These are phyloP conservation scores for Pythium angustatum DNA, from an alignment of 352 stramenopile genomes.

Conservation along the genomic window DNA sequence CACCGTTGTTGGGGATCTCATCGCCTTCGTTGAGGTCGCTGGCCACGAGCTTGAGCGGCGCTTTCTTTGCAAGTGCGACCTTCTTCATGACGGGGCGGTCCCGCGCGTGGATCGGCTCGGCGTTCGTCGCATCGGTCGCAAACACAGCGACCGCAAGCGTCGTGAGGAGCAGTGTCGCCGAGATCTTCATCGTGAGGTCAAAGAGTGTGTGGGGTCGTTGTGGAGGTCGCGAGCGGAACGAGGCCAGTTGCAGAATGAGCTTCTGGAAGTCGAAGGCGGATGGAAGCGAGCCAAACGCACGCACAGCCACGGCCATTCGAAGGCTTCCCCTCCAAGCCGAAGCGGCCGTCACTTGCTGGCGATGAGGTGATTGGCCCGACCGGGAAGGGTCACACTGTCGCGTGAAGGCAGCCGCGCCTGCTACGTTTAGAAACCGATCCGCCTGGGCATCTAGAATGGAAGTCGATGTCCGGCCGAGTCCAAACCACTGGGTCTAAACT, in stretches of 20 bases:
- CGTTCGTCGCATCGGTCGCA: conserved; percentile 4
- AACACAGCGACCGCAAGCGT: conserved; percentile 21
- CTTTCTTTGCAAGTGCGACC: neutral
- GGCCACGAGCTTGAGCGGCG: neutral
- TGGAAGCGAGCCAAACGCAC: too few relatives aligned
- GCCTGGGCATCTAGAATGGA: neutral
- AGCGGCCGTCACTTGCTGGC: too few relatives aligned
- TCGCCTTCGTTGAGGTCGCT: conserved; percentile 5
- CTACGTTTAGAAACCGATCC: conserved; percentile 7
- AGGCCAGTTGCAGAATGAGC: conserved; percentile 14
- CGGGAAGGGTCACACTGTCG: too few relatives aligned
- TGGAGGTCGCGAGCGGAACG: conserved; percentile 1
- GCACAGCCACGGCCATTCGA: neutral
- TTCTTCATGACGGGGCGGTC: conserved; percentile 3
- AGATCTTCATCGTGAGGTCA: conserved; percentile 20
- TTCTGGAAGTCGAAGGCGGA: too few relatives aligned
- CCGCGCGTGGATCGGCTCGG: neutral
- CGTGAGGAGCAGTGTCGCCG: conserved; percentile 9
- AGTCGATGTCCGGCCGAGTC: too few relatives aligned
- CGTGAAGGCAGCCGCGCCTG: too few relatives aligned
- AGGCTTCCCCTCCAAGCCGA: too few relatives aligned
- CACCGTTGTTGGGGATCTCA: neutral
- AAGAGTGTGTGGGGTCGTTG: neutral
- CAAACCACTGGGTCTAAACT: too few relatives aligned
- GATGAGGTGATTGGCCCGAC: too few relatives aligned